These are phyloP conservation scores for Lenwebbia sp. DNA, from an alignment of 345 rosid genomes.

Conservation along the genomic window DNA sequence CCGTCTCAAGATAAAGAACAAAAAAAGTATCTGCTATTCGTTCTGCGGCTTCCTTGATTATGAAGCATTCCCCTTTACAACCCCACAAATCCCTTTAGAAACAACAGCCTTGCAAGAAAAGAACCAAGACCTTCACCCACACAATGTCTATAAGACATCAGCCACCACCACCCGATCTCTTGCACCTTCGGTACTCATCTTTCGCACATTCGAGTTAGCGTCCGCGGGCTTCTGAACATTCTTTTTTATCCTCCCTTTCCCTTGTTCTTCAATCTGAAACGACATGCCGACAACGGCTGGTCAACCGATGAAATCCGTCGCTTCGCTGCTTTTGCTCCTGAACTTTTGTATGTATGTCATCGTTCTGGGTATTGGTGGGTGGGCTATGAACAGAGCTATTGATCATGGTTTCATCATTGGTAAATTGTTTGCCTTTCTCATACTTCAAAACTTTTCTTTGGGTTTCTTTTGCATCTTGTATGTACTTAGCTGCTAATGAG, in stretches of 20 bases:
- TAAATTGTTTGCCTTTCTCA: conserved; percentile 14
- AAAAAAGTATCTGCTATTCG: conserved; percentile 17
- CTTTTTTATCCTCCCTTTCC: not conserved
- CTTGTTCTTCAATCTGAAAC: not conserved
- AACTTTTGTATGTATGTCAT: conserved; percentile 72
- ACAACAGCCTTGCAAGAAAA: conserved; percentile 68
- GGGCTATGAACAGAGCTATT: conserved; percentile 79
- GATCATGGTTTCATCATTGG: conserved; percentile 80
- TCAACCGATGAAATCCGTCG: conserved; percentile 39
- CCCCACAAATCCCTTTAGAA: conserved; percentile 28
- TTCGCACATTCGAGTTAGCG: not conserved
- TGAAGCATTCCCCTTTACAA: conserved; percentile 58
- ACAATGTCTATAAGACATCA: not conserved
- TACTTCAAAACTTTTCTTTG: not conserved
- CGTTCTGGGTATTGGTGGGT: conserved; percentile 66
- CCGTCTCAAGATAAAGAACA: conserved; percentile 3
- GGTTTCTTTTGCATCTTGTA: not conserved
- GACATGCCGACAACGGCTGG: conserved; percentile 28
- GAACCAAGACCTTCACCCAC: conserved; percentile 30
- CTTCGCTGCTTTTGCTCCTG: conserved; percentile 45
- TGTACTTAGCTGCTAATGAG: not conserved
- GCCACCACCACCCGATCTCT: not conserved
- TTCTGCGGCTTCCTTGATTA: conserved; percentile 37
- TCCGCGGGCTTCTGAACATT: not conserved
- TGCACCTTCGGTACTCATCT: not conserved